Base-by-base conservation (phyloP, 371 early-diverging fungal genomes). In the Rhizomucor miehei region DNA sequence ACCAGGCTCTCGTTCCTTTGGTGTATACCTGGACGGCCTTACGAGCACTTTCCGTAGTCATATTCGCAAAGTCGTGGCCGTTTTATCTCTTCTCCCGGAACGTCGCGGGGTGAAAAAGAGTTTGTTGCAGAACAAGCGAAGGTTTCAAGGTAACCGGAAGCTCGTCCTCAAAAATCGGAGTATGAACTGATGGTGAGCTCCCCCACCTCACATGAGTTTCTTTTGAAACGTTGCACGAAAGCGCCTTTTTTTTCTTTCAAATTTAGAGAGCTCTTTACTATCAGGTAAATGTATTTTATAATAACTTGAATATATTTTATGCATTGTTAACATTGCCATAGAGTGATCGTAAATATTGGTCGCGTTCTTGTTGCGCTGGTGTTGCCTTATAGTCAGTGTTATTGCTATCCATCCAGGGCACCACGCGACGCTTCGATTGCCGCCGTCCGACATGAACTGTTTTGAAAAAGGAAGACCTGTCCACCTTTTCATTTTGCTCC, bases 1-100 rank as follows among this genome's bases (percentile, higher is more conserved):
- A 89, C 94, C 94, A 96, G 44, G 92, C 95, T 59, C 80, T 80
- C 44, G 86, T 86, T 38, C 89, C 91, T 51, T 81, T 77, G 48
- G 76, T 77, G 66, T 84, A 88, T 11, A 81, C 69, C 11, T 83
- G 79, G 52, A 86, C 62, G 55, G 82, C 63, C 59, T 82, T 77
- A 38, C 51, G 37, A 39, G 57, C 51, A 14, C 51, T 51, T 16
- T 50, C 57, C 4, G 49, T 56, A 24, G 48, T 48, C 56, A 56
- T 56, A 14, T 14, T 41, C 41, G 41, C 41, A 29, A 29, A 5
- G 29, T 29, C 29, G 29, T 29, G 29, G 29, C 29, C 29, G 29
- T 29, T 29, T 8, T 29, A 29, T 8, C 8, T 3, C 29, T 29
- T 29, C n/a, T n/a, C 29, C 29, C 29, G 29, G 29, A 29, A 29